phyloP scores from a whole-genome alignment of 2,329 filamentous ascomycete genomes.

The Calonectria leucothoes region DNA sequence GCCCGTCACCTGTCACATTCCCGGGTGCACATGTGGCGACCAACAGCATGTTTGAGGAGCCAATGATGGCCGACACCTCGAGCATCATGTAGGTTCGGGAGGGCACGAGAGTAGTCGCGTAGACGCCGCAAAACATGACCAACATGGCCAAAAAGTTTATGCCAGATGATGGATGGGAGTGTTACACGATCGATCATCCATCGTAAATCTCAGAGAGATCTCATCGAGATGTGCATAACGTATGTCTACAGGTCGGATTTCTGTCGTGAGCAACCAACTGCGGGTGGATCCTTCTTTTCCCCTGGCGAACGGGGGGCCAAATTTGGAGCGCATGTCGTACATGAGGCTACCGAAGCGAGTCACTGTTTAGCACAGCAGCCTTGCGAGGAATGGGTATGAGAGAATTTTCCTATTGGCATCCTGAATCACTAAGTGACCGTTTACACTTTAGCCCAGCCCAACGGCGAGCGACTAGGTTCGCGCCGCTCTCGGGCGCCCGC shows the following conservation, averaged over 20 bases:
- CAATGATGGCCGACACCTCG: not conserved
- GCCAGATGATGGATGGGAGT: not conserved
- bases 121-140: not conserved
- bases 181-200: not conserved
- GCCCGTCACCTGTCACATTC: not conserved
- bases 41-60: not conserved
- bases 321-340: not conserved
- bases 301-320: not conserved
- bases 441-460: not conserved
- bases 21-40: not conserved
- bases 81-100: not conserved
- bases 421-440: not conserved
- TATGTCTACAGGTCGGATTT: no score
- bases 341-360: not conserved
- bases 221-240: not conserved
- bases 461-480: not conserved
- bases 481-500: not conserved
- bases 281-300: not conserved
- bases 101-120: not conserved
- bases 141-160: not conserved
- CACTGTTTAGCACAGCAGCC: not conserved
- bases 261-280: no score
- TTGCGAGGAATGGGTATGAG: not conserved
- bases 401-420: conserved; percentile 1
- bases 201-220: not conserved